Base-by-base conservation (phyloP, 148 eudicot species). In the Rhododendron kiyosumense region DNA sequence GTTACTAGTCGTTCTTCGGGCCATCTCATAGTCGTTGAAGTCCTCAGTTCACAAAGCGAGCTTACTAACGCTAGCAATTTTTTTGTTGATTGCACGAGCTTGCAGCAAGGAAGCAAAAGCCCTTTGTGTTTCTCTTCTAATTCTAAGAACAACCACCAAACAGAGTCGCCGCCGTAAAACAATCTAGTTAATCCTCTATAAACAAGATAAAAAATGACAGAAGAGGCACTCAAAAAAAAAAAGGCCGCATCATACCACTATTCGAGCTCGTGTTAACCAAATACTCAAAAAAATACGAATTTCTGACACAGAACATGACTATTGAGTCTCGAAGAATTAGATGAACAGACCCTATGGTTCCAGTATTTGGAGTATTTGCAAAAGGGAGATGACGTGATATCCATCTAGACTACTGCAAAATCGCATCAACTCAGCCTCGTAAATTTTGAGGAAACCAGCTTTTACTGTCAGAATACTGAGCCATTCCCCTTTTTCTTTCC, bases 401-500 rank as follows among this genome's bases (percentile, higher is more conserved):
- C 61, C 2, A 28, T 73, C 54, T 24, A 32, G 81, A 78, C 15
- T n/a, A 24, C 36, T 12, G 57, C 81, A 79, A 79, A 69, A 71
- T 65, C 26, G 24, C 52, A 73, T 24, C 20, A 52, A 49, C 69
- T 67, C 79, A 41, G 28, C 46, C 78, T 15, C 15, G 3, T 36
- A n/a, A 83, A 84, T 34, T 45, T 59, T 20, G 79, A 32, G 41
- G 54, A 17, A 86, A 61, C 22, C 17, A 20, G 45, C 51, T 36
- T 79, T 80, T 17, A 77, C 54, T 3, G 69, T 87, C 67, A 84
- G 71, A 87, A 84, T 32, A 84, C 84, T 28, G 93, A 89, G n/a
- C 89, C 93, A 63, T 81, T 79, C 67, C 87, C 85, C 89, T 86
- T 79, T 78, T 43, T 54, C 84, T 86, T 91, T 73, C 92, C 89